Evolutionary conservation across 768 basidiomycete genomes (phyloP).

Genomic region (Auriscalpium microsporum): DNA sequence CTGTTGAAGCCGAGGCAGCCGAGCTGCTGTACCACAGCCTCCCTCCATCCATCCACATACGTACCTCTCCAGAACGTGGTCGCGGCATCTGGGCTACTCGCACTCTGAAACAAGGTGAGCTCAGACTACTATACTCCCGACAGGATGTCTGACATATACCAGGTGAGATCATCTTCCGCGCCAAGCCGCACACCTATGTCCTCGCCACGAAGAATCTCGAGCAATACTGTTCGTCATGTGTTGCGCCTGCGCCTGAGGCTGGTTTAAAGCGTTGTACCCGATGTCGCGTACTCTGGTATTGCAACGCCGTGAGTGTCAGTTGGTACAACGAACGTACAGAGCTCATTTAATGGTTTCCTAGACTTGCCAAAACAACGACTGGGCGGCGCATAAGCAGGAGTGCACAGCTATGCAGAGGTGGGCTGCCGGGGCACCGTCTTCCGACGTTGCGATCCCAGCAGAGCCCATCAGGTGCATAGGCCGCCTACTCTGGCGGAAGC

Average conservation of each 20-base stretch:
- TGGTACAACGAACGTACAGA: conserved; percentile 4
- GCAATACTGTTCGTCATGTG: conserved; percentile 65
- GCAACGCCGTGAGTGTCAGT: conserved; percentile 47
- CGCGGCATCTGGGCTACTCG: conserved; percentile 16
- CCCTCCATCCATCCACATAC: conserved; percentile 6
- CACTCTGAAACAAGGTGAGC: conserved; percentile 8
- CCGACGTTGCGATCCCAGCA: conserved; percentile 45
- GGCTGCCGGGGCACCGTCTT: conserved; percentile 41
- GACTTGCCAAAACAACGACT: conserved; percentile 62
- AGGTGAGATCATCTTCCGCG: conserved; percentile 56
- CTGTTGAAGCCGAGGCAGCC: neutral
- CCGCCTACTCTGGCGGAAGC: conserved; percentile 59
- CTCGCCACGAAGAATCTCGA: conserved; percentile 57
- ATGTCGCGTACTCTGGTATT: conserved; percentile 70
- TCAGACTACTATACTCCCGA: neutral
- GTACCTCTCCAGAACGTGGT: conserved; percentile 4
- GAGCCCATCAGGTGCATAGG: conserved; percentile 78
- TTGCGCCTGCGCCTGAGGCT: conserved; percentile 26
- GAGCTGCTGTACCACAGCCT: conserved; percentile 1
- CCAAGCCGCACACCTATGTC: conserved; percentile 52
- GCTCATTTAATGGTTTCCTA: neutral
- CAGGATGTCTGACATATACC: neutral
- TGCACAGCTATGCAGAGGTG: conserved; percentile 60
- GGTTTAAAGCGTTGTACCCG: conserved; percentile 62
- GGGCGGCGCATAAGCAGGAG: conserved; percentile 70